Base-by-base conservation (phyloP, 768 basidiomycete species). In the Tulasnella sp. region DNA sequence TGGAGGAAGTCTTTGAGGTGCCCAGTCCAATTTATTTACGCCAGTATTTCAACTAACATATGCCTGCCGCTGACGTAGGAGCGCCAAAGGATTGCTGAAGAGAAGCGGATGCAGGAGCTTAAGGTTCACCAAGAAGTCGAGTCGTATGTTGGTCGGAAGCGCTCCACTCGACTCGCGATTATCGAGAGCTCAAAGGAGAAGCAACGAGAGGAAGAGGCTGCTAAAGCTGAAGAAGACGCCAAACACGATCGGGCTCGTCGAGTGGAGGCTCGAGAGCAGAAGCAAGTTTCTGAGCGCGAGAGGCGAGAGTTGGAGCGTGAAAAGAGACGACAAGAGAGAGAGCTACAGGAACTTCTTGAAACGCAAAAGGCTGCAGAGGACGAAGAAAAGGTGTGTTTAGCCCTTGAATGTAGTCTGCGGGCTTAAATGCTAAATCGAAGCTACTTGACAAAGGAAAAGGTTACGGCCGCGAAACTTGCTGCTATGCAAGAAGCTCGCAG, bases 121-220 rank as follows among this genome's bases (percentile, higher is more conserved):
- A 42, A 49, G n/a, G 73, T 25, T 22, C 42, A 71, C 19, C 75
- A 52, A 40, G 64, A 76, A 29, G 69, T 70, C 29, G 91, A 92
- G 78, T 92, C 93, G 1, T 84, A 96, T 15, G 87, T 89, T 34
- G 92, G 93, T 77, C 90, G 96, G 77, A 97, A 98, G 82, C 91
- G 96, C 31, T 97, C 95, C 0, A 93, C 93, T 22, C 91, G 96
- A 39, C 89, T 97, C 76, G 92, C 93, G 3, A 84, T 90, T 49
- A 91, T 89, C 79, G 95, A 97, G 82, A 88, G 85, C 72, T 81
- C 81, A 42, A 81, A 95, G 82, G 89, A 91, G 69, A 34, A 78
- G 78, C 90, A 90, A 29, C 85, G 88, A 42, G 82, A 88, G 34
- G 86, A 87, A 9, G 88, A 88, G n/a, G 87, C 34, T 34, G 64